phyloP scores from a whole-genome alignment of 2,329 filamentous ascomycete genomes.

The Magnaporthiopsis rhizophila region DNA sequence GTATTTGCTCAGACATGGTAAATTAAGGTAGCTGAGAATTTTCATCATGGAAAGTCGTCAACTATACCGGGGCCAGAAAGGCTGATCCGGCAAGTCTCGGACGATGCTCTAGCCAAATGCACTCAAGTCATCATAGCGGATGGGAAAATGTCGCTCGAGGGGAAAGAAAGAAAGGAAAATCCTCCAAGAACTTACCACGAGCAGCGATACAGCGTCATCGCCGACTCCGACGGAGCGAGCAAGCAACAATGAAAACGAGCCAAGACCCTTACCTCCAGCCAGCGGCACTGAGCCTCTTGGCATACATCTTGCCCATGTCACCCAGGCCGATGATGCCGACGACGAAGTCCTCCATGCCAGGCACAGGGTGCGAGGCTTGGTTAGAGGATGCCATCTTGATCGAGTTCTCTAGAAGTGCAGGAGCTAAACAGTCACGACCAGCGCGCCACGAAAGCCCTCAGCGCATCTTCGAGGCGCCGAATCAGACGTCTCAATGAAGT shows the following conservation, averaged over 20 bases:
- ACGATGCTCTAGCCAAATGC: constrained; percentile 99
- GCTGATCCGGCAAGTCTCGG: constrained; percentile 50
- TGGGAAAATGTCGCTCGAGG: constrained; percentile 1
- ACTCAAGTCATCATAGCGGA: constrained; percentile 95
- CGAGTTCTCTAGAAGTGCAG: not conserved
- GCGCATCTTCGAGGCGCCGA: not conserved
- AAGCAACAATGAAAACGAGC: not conserved
- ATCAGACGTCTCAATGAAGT: not conserved
- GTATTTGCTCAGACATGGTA: constrained; percentile 68
- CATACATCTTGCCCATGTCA: constrained; percentile 99
- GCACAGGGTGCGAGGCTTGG: constrained; percentile 6
- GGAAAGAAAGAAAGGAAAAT: constrained; percentile 8
- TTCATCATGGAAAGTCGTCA: constrained; percentile 88
- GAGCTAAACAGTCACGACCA: not conserved
- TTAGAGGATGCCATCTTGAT: constrained; percentile 3
- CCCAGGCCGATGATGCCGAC: constrained; percentile 98
- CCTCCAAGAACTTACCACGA: constrained; percentile 19
- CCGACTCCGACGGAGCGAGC: not conserved
- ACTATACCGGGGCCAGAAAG: constrained; percentile 65
- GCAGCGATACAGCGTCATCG: not conserved
- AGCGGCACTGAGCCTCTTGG: constrained; percentile 75
- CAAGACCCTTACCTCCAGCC: constrained; percentile 82
- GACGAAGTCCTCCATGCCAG: constrained; percentile 57
- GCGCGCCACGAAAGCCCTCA: not conserved
- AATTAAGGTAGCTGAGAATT: constrained; percentile 93